A percentile compares a stretch with the other conserved stretches of the same genome.
Conservation (phyloP, 768 basidiomycete genomes). For the Tylopilus felleus region DNA sequence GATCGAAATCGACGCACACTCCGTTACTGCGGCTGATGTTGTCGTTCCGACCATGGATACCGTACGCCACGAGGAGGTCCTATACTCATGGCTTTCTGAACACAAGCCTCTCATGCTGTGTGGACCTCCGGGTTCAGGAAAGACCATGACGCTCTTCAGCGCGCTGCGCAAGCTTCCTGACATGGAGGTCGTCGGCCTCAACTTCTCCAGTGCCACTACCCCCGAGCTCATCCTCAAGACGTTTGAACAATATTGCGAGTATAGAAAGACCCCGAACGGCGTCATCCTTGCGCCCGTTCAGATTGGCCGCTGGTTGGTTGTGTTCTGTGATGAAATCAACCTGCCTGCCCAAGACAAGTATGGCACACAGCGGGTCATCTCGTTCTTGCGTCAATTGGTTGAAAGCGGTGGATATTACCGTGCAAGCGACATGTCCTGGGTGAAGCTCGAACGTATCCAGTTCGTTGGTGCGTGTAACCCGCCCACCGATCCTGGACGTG, state of each 20-base stretch:
- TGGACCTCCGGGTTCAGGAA: constrained; percentile 99
- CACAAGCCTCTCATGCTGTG: constrained; percentile 98
- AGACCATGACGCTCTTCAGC: constrained; percentile 99
- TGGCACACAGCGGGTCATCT: constrained; percentile 97
- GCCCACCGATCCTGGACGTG: constrained; percentile 97
- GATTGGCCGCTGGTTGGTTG: constrained; percentile 96
- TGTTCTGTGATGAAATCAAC: constrained; percentile 99
- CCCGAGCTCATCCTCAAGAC: constrained; percentile 98
- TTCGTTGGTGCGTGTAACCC: constrained; percentile 99
- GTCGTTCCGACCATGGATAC: constrained; percentile 99
- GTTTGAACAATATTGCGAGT: constrained; percentile 99
- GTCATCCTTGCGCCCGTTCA: constrained; percentile 91
- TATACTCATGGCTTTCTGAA: constrained; percentile 98
- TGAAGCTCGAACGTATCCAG: constrained; percentile 96
- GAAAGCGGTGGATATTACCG: constrained; percentile 96
- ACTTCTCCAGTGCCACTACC: constrained; percentile 98
- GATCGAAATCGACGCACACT: constrained; percentile 96
- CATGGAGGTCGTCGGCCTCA: constrained; percentile 98
- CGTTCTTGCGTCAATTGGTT: constrained; percentile 95
- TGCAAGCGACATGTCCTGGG: constrained; percentile 93
- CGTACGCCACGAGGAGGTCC: constrained; percentile 95
- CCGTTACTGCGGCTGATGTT: constrained; percentile 92
- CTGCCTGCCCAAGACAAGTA: constrained; percentile 96
- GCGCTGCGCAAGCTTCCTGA: constrained; percentile 96
- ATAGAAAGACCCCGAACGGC: constrained; percentile 97